Evolutionary conservation across 176 grass and related monocot genomes (phyloP).

Genomic region (Carex parvula): DNA sequence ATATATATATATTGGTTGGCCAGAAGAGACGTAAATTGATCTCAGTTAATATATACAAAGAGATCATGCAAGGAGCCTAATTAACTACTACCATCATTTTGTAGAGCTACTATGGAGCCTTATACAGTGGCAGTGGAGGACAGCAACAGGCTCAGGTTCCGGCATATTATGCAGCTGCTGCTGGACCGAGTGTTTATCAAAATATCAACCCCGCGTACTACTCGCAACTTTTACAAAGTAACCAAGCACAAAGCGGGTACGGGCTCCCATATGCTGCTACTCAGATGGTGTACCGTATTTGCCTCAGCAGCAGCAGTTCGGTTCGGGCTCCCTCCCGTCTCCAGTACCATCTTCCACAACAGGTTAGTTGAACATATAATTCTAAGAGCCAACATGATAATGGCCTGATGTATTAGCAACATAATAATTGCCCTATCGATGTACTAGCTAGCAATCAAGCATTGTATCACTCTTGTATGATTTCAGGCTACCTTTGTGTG

Average conservation of each 20-base stretch:
- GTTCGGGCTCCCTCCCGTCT: constrained; percentile 9
- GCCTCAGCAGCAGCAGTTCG: constrained; percentile 19
- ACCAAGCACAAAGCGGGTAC: constrained; percentile 20
- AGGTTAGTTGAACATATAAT: constrained; percentile 2
- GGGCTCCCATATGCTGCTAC: constrained; percentile 13
- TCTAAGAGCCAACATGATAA: background rate
- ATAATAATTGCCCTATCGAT: background rate
- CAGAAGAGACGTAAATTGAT: background rate
- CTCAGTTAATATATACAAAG: background rate
- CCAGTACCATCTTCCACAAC: constrained; percentile 20
- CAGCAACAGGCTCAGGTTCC: constrained; percentile 27
- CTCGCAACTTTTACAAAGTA: constrained; percentile 21
- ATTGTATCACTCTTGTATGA: background rate
- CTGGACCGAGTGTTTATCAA: constrained; percentile 7
- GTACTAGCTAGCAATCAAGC: background rate
- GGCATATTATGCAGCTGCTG: constrained; percentile 24
- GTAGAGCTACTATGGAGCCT: constrained; percentile 24
- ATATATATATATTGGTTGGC: background rate
- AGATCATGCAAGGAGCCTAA: background rate
- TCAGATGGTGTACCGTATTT: constrained; percentile 23
- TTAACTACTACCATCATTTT: background rate
- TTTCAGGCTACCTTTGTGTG: background rate
- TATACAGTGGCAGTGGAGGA: constrained; percentile 12
- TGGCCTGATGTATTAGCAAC: background rate
- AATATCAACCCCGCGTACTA: constrained; percentile 24